phyloP scores from a whole-genome alignment of 1,139 yeast genomes.

The Taiozyma sp. region DNA sequence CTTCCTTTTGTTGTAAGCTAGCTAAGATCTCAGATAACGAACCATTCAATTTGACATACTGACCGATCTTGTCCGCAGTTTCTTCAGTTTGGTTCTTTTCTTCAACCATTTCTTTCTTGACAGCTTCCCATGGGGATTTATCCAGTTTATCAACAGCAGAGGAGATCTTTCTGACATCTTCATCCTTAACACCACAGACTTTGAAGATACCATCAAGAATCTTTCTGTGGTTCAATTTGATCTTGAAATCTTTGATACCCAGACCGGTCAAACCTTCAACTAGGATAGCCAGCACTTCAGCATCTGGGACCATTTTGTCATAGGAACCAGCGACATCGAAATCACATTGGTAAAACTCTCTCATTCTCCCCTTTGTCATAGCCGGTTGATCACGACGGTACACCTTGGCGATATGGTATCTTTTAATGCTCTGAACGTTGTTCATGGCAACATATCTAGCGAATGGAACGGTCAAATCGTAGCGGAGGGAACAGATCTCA shows the following conservation, averaged over 20 bases:
- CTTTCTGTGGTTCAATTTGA: slow-evolving; percentile 92
- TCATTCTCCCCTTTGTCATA: slow-evolving; percentile 99
- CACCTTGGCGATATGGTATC: slow-evolving; percentile 96
- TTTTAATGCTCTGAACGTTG: slow-evolving; percentile 80
- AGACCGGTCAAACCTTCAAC: slow-evolving; percentile 82
- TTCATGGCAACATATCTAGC: slow-evolving; percentile 97
- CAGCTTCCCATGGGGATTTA: slow-evolving; percentile 92
- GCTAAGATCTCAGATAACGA: slow-evolving; percentile 63
- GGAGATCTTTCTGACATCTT: slow-evolving; percentile 88
- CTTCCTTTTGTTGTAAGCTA: slow-evolving; percentile 50
- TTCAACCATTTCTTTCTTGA: slow-evolving; percentile 83
- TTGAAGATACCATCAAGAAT: slow-evolving; percentile 92
- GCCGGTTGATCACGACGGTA: slow-evolving; percentile 99
- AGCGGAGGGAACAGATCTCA: slow-evolving; percentile 89
- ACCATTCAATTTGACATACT: slow-evolving; percentile 83
- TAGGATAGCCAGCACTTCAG: slow-evolving; percentile 75
- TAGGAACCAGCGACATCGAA: slow-evolving; percentile 91
- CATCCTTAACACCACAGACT: slow-evolving; percentile 91
- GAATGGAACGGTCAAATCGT: slow-evolving; percentile 96
- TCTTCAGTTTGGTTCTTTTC: slow-evolving; percentile 89
- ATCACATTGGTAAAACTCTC: slow-evolving; percentile 98
- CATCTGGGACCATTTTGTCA: slow-evolving; percentile 94
- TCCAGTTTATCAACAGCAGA: slow-evolving; percentile 96
- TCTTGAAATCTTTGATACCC: slow-evolving; percentile 84
- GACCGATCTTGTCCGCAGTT: slow-evolving; percentile 90